These are phyloP conservation scores for Herpotrichia juniperi DNA, from an alignment of 2,329 filamentous ascomycete genomes.

Conservation along the genomic window DNA sequence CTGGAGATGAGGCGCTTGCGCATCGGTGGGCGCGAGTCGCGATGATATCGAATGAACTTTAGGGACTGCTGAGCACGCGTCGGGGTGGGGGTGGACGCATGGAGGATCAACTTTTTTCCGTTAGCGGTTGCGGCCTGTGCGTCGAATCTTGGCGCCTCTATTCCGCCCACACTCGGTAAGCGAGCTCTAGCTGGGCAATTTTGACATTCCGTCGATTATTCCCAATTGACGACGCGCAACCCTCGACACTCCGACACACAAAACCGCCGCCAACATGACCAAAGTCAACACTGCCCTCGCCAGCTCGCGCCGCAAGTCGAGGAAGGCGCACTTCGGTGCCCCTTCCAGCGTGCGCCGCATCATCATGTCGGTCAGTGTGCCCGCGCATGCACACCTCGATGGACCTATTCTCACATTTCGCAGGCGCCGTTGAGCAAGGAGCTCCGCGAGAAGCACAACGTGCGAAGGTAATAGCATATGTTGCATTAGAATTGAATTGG, in stretches of 20 bases:
- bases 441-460: conserved; percentile 98
- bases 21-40: neutral
- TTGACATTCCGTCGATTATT: conserved; percentile 19
- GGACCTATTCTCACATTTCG: conserved; percentile 37
- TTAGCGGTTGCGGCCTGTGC: neutral
- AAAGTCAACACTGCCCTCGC: conserved; percentile 69
- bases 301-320: conserved; percentile 96
- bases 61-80: neutral
- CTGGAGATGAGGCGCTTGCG: neutral
- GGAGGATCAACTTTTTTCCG: neutral
- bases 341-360: conserved; percentile 91
- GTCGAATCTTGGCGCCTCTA: neutral
- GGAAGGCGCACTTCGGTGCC: conserved; percentile 97
- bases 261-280: conserved; percentile 65
- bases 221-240: conserved; percentile 18
- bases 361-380: conserved; percentile 82
- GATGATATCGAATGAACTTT: neutral
- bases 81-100: neutral
- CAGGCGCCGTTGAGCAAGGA: conserved; percentile 66
- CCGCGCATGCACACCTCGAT: conserved; percentile 51
- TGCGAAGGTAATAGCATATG: conserved; percentile 76
- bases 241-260: conserved; percentile 25
- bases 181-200: conserved; percentile 12
- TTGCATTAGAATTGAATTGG: neutral
- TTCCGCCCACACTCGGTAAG: conserved; percentile 1